Conservation (phyloP, 306 rosid genomes). For the Geum urbanum region DNA sequence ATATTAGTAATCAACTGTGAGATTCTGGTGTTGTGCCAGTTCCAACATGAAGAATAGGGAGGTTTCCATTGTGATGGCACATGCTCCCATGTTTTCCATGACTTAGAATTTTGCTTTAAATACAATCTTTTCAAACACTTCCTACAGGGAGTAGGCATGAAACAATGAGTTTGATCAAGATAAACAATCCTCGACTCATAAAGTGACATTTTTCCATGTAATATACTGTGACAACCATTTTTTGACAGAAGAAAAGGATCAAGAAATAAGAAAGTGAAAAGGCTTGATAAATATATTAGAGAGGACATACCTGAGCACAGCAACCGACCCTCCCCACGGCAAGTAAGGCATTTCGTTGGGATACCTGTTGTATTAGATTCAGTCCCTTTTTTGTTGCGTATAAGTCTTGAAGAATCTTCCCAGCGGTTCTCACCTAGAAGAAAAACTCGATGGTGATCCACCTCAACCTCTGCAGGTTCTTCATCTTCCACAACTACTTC, state of each 20-base stretch:
- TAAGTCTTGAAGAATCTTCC: slow-evolving; percentile 91
- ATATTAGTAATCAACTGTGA: neutral
- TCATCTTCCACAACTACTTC: slow-evolving; percentile 33
- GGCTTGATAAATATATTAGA: neutral
- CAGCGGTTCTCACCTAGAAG: slow-evolving; percentile 93
- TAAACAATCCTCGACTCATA: too few relatives aligned
- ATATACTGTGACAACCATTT: neutral
- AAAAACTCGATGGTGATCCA: slow-evolving; percentile 57
- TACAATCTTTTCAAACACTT: neutral
- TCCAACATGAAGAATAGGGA: neutral
- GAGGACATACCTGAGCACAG: slow-evolving; percentile 64
- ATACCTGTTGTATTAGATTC: slow-evolving; percentile 34
- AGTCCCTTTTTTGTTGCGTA: slow-evolving; percentile 20
- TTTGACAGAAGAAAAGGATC: neutral
- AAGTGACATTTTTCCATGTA: neutral
- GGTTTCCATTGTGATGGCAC: neutral
- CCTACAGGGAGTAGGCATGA: neutral
- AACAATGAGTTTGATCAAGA: too few relatives aligned
- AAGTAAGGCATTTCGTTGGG: slow-evolving; percentile 57
- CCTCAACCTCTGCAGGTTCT: slow-evolving; percentile 32
- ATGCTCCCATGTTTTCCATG: too few relatives aligned
- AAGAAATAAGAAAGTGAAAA: neutral
- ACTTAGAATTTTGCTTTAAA: neutral
- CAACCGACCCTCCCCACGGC: slow-evolving; percentile 85
- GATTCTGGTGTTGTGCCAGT: neutral